These are phyloP conservation scores for Cryphonectria naterciae DNA, from an alignment of 2,329 filamentous ascomycete genomes.

Conservation along the genomic window DNA sequence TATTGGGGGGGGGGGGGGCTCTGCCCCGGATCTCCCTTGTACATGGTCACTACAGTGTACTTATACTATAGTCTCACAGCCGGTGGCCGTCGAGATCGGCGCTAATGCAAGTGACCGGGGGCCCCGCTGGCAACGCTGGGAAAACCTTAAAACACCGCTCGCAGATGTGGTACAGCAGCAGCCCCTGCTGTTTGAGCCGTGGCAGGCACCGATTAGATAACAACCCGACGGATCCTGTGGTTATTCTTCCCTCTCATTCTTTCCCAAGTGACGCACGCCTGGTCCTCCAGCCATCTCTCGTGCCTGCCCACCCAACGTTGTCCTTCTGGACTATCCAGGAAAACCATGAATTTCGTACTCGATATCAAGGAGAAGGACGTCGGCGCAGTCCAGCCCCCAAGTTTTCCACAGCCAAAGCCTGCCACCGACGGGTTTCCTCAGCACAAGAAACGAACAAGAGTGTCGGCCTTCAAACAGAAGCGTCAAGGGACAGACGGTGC, in stretches of 20 bases:
- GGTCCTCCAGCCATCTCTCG: neutral
- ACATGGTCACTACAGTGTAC: neutral
- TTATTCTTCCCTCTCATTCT: neutral
- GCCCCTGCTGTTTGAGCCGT: neutral
- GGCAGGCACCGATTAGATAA: slow-evolving; percentile 18
- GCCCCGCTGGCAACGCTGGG: slow-evolving; percentile 16
- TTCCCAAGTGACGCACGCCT: neutral
- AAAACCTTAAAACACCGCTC: slow-evolving; percentile 20
- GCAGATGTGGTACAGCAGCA: slow-evolving; percentile 2
- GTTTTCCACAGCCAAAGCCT: slow-evolving; percentile 61
- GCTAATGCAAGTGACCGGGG: slow-evolving; percentile 28
- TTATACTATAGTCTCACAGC: neutral
- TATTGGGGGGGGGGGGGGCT: too few species aligned
- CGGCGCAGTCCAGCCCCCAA: slow-evolving; percentile 62
- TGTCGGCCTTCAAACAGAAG: slow-evolving; percentile 81
- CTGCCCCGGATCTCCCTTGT: neutral
- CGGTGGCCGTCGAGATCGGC: slow-evolving; percentile 24
- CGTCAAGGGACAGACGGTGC: slow-evolving; percentile 41
- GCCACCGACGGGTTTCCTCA: slow-evolving; percentile 79
- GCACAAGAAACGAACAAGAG: slow-evolving; percentile 74
- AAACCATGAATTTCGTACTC: slow-evolving; percentile 52
- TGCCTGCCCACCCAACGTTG: neutral
- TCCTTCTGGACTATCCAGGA: neutral
- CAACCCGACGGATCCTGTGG: slow-evolving; percentile 3
- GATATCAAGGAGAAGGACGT: slow-evolving; percentile 80